Percentiles rank a stretch among this genome's conserved stretches.
These are phyloP conservation scores for Leccinum subgranulosum DNA, from an alignment of 768 basidiomycete species.

Conservation along the genomic window DNA sequence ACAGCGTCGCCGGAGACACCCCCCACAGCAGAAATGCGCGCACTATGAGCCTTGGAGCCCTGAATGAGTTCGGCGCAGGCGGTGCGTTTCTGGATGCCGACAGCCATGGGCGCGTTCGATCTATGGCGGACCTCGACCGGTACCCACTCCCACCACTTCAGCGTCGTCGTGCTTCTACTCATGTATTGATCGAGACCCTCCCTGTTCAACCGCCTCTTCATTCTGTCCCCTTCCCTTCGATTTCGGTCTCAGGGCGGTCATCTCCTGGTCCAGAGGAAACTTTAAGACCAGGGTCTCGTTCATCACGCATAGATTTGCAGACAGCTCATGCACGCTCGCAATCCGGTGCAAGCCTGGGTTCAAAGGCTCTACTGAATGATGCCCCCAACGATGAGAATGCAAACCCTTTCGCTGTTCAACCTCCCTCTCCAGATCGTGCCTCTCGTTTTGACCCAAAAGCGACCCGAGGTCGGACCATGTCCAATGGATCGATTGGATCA, in stretches of 20 bases:
- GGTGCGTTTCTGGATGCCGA: conserved; percentile 46
- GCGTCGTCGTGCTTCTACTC: conserved; percentile 50
- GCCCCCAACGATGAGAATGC: conserved; percentile 30
- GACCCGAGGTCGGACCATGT: conserved; percentile 36
- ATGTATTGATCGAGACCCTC: conserved; percentile 45
- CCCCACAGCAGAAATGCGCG: conserved; percentile 44
- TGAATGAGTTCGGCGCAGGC: conserved; percentile 51
- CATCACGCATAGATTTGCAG: conserved; percentile 32
- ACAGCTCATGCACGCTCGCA: conserved; percentile 41
- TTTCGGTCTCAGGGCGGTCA: conserved; percentile 44
- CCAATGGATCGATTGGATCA: conserved; percentile 44
- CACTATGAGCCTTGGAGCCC: conserved; percentile 64
- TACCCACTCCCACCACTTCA: conserved; percentile 38
- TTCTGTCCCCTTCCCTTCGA: conserved; percentile 64
- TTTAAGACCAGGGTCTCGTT: conserved; percentile 34
- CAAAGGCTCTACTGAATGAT: conserved; percentile 42
- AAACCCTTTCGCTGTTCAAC: conserved; percentile 35
- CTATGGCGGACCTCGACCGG: conserved; percentile 54
- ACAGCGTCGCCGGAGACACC: conserved; percentile 41
- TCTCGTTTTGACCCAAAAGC: conserved; percentile 46
- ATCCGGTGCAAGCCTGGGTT: conserved; percentile 52
- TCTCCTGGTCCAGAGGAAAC: conserved; percentile 45
- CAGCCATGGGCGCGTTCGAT: conserved; percentile 46
- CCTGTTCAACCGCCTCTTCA: conserved; percentile 40
- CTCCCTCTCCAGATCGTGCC: conserved; percentile 37